Evolutionary conservation across 2,329 filamentous ascomycete species (phyloP).

Genomic region (Arthroderma uncinatum): DNA sequence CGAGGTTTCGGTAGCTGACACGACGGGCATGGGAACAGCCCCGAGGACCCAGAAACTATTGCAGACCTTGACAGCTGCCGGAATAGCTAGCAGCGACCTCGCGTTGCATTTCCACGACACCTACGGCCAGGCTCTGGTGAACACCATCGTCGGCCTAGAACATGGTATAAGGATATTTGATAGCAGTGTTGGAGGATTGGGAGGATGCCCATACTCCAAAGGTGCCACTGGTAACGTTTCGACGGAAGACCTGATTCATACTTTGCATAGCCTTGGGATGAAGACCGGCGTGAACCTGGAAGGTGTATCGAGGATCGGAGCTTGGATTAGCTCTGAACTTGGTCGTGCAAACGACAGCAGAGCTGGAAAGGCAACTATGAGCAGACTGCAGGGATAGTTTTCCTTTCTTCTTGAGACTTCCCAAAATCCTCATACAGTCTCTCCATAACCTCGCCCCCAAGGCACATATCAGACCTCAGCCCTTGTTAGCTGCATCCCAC

Average conservation of each 20-base stretch:
- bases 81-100: constrained; percentile 48
- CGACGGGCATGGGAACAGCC: constrained; percentile 56
- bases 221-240: constrained; percentile 56
- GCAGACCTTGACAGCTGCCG: constrained; percentile 47
- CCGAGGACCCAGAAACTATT: constrained; percentile 49
- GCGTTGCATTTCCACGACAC: constrained; percentile 58
- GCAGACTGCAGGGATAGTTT: constrained; percentile 23
- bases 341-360: constrained; percentile 43
- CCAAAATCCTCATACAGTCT: background rate
- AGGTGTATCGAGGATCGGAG: constrained; percentile 45
- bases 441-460: background rate
- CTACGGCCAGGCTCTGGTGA: constrained; percentile 54
- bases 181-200: constrained; percentile 51
- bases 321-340: constrained; percentile 46
- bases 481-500: background rate
- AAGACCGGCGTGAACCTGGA: constrained; percentile 49
- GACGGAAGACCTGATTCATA: constrained; percentile 53
- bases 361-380: constrained; percentile 43
- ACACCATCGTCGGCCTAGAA: constrained; percentile 51
- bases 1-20: constrained; percentile 55
- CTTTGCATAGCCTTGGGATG: constrained; percentile 49
- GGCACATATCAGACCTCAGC: background rate
- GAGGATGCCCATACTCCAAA: constrained; percentile 54
- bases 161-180: constrained; percentile 54
- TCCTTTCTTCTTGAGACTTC: background rate